Evolutionary conservation across 306 rosid species (phyloP).

Genomic region (Pyrus bretschneideri): DNA sequence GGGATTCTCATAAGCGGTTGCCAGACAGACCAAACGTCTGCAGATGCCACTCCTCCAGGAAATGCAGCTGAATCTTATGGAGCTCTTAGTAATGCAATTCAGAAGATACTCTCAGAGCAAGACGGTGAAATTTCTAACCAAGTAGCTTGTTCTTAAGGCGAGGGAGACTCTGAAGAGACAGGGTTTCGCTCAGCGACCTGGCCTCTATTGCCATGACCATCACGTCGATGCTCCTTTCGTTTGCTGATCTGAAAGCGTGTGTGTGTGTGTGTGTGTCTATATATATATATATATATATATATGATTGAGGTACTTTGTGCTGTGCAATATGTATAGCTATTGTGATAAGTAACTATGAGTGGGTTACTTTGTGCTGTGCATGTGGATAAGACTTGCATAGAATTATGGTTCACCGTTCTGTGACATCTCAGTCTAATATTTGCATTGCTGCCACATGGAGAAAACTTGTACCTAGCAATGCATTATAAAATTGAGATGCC

Average conservation of each 20-base stretch:
- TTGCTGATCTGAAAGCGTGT: not conserved
- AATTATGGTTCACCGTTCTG: not conserved
- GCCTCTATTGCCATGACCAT: slow-evolving; percentile 64
- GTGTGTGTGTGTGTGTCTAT: too few relatives aligned
- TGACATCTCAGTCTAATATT: too few relatives aligned
- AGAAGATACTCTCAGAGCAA: slow-evolving; percentile 35
- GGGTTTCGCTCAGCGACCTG: slow-evolving; percentile 68
- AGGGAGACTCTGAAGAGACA: slow-evolving; percentile 45
- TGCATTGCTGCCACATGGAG: not conserved
- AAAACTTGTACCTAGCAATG: too few relatives aligned
- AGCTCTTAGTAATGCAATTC: slow-evolving; percentile 72
- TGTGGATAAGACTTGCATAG: not conserved
- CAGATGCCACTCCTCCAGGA: slow-evolving; percentile 66
- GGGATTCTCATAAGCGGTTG: slow-evolving; percentile 79
- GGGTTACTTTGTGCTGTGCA: not conserved
- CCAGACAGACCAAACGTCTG: slow-evolving; percentile 72
- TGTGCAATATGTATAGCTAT: not conserved
- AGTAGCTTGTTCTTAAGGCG: slow-evolving; percentile 50
- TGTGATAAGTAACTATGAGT: not conserved
- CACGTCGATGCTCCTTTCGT: slow-evolving; percentile 43
- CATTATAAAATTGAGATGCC: too few relatives aligned
- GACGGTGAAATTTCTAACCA: slow-evolving; percentile 45
- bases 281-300: not conserved
- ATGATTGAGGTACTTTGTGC: not conserved
- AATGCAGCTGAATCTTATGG: slow-evolving; percentile 48